Conservation (phyloP, 768 basidiomycete species). For the Terana coerulea region DNA sequence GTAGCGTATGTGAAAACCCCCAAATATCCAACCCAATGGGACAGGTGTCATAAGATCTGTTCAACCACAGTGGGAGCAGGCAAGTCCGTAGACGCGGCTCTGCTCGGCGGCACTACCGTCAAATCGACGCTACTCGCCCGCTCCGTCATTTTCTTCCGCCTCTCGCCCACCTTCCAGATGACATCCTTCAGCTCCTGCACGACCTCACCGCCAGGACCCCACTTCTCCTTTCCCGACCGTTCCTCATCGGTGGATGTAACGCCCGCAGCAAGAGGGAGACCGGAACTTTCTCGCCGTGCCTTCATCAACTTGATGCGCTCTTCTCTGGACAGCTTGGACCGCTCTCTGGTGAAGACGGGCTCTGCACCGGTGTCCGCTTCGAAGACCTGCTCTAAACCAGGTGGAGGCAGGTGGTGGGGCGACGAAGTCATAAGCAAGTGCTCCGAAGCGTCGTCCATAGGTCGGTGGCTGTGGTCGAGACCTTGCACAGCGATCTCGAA, state of each 20-base stretch:
- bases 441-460: slow-evolving; percentile 50
- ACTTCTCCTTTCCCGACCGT: slow-evolving; percentile 36
- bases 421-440: slow-evolving; percentile 53
- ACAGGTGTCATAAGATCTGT: slow-evolving; percentile 3
- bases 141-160: slow-evolving; percentile 49
- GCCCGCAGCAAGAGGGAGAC: background rate
- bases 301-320: slow-evolving; percentile 66
- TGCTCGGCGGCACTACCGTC: background rate
- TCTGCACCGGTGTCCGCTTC: slow-evolving; percentile 54
- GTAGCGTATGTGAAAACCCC: slow-evolving; percentile 3
- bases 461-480: slow-evolving; percentile 42
- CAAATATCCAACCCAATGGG: background rate
- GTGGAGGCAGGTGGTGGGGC: slow-evolving; percentile 53
- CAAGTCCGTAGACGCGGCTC: background rate
- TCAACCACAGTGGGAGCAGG: background rate
- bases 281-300: slow-evolving; percentile 45
- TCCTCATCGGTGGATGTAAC: slow-evolving; percentile 15
- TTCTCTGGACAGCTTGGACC: slow-evolving; percentile 65
- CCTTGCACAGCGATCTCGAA: slow-evolving; percentile 23
- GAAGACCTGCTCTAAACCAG: slow-evolving; percentile 80
- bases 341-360: slow-evolving; percentile 45
- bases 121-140: slow-evolving; percentile 6
- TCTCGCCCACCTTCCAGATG: slow-evolving; percentile 81
- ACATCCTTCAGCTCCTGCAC: slow-evolving; percentile 84
- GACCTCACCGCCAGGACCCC: slow-evolving; percentile 77